phyloP scores from a whole-genome alignment of 805 yeast genomes.

The Wickerhamiella spandovensis region DNA sequence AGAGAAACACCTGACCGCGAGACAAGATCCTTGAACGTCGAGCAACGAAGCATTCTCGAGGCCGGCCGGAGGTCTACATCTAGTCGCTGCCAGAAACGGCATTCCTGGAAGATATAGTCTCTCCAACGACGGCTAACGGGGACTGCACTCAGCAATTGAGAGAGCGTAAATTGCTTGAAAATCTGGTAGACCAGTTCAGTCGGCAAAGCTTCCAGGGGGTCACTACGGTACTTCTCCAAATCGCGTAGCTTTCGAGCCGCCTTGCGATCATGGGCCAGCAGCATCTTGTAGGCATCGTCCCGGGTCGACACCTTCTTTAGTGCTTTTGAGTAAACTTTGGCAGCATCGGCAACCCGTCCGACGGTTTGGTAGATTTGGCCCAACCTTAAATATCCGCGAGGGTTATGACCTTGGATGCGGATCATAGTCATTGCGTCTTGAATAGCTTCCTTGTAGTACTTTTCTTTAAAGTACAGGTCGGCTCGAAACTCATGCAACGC shows the following conservation, averaged over 20 bases:
- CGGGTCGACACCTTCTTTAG: conserved; percentile 2
- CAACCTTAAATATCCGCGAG: conserved; percentile 15
- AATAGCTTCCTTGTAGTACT: conserved; percentile 8
- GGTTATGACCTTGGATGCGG: conserved; percentile 4
- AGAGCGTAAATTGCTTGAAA: conserved; percentile 6
- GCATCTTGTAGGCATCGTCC: background rate
- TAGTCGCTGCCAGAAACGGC: conserved; percentile 10
- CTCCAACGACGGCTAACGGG: conserved; percentile 10
- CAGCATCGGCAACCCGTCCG: conserved; percentile 8
- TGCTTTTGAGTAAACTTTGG: conserved; percentile 10
- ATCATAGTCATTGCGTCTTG: conserved; percentile 10
- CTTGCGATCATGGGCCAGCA: background rate
- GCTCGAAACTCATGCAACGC: conserved; percentile 12
- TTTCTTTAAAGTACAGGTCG: conserved; percentile 11
- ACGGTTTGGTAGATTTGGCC: conserved; percentile 11
- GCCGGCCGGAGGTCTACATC: background rate
- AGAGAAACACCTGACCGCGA: background rate
- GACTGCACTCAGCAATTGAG: conserved; percentile 3
- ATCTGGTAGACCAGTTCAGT: conserved; percentile 9
- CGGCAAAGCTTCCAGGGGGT: conserved; percentile 7
- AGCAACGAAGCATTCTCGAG: too few relatives aligned
- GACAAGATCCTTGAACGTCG: background rate
- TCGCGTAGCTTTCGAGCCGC: background rate
- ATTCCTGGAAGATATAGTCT: conserved; percentile 4
- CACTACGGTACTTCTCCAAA: background rate